These are phyloP conservation scores for Lactifluus subvellereus DNA, from an alignment of 768 basidiomycete genomes.

Conservation along the genomic window DNA sequence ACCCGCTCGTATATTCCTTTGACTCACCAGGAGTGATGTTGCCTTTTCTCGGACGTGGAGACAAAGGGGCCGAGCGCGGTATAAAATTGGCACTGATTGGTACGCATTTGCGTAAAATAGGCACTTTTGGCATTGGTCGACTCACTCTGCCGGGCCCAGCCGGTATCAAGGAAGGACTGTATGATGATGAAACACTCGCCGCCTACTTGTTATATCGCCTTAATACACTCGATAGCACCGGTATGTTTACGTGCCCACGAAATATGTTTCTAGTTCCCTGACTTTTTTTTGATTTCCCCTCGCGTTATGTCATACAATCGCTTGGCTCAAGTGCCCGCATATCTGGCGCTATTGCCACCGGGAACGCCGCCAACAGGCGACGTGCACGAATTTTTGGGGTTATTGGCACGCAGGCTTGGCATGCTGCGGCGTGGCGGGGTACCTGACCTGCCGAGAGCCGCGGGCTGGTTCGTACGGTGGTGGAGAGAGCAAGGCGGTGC, in stretches of 20 bases:
- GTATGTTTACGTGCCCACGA: constrained; percentile 39
- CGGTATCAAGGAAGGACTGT: constrained; percentile 90
- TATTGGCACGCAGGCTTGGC: constrained; percentile 69
- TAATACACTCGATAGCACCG: constrained; percentile 65
- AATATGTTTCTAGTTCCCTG: neutral
- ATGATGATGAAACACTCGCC: constrained; percentile 78
- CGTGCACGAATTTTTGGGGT: constrained; percentile 57
- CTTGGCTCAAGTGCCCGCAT: constrained; percentile 54
- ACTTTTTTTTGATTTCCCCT: neutral
- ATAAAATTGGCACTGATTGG: constrained; percentile 92
- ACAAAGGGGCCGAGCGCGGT: constrained; percentile 82
- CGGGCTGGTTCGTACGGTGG: constrained; percentile 77
- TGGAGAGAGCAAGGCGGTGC: constrained; percentile 74
- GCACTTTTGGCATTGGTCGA: neutral
- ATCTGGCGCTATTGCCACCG: constrained; percentile 54
- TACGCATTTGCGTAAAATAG: constrained; percentile 36
- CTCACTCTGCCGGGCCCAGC: constrained; percentile 40
- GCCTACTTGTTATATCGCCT: constrained; percentile 83
- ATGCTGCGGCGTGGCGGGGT: constrained; percentile 76
- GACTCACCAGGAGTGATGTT: constrained; percentile 98
- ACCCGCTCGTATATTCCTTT: constrained; percentile 85
- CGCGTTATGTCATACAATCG: neutral
- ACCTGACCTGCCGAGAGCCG: constrained; percentile 64
- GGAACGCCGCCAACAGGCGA: constrained; percentile 54
- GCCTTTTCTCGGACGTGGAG: constrained; percentile 84